Percentiles rank a stretch among this genome's conserved stretches.
phyloP scores from a whole-genome alignment of 2,329 filamentous ascomycete genomes.

The Nakataea oryzae region DNA sequence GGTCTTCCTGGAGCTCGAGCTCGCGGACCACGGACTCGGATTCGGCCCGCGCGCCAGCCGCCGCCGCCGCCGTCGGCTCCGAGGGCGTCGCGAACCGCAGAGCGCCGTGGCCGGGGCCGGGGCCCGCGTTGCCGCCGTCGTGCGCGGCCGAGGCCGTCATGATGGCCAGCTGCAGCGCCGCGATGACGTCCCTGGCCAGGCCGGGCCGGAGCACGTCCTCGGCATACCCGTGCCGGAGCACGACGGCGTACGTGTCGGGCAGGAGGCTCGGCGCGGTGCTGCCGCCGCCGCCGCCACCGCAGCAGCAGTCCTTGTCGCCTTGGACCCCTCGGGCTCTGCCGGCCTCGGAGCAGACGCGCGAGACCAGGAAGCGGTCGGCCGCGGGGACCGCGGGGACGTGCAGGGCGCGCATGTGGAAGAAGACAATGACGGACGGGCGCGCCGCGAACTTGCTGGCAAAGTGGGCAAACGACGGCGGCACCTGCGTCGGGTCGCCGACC shows the following conservation, averaged over 20 bases:
- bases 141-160: slow-evolving; percentile 16
- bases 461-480: slow-evolving; percentile 57
- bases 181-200: slow-evolving; percentile 44
- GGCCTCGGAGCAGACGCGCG: slow-evolving; percentile 17
- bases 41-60: slow-evolving; percentile 9
- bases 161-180: slow-evolving; percentile 46
- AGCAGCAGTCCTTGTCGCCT: too few relatives aligned
- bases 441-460: slow-evolving; percentile 63
- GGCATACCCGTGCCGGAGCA: slow-evolving; percentile 62
- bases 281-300: slow-evolving; percentile 6
- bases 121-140: slow-evolving; percentile 3
- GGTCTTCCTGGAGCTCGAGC: slow-evolving; percentile 27
- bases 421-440: slow-evolving; percentile 57
- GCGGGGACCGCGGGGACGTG: slow-evolving; percentile 43
- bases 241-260: slow-evolving; percentile 56
- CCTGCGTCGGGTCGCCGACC: slow-evolving; percentile 44
- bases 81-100: slow-evolving; percentile 7
- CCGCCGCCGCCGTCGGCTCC: slow-evolving; percentile 3
- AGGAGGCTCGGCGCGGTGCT: slow-evolving; percentile 19
- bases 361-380: slow-evolving; percentile 35
- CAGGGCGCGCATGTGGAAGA: slow-evolving; percentile 62
- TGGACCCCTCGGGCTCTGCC: too few relatives aligned
- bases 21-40: slow-evolving; percentile 11
- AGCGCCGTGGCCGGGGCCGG: slow-evolving; percentile 1
- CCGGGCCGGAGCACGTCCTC: slow-evolving; percentile 60